Conservation (phyloP, 805 yeast species). For the Zygoascus tannicola region DNA sequence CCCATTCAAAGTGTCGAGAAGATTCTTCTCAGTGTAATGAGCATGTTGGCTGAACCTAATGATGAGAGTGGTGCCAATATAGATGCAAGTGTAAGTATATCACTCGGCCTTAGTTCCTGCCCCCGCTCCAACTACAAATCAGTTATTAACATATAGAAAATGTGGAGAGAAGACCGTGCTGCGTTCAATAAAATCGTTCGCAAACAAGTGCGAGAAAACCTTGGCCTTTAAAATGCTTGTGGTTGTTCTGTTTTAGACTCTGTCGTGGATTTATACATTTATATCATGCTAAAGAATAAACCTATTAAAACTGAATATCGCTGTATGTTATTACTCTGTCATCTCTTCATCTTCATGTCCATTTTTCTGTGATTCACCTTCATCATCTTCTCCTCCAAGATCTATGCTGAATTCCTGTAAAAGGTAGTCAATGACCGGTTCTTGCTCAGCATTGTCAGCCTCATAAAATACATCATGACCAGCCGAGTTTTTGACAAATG, state of each 20-base stretch:
- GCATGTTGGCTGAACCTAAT: conserved; percentile 94
- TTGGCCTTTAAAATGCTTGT: conserved; percentile 71
- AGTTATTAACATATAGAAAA: conserved; percentile 36
- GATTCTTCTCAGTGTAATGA: conserved; percentile 82
- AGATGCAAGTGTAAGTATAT: conserved; percentile 42
- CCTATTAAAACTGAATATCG: neutral
- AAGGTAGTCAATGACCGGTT: conserved; percentile 69
- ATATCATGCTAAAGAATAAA: too few species aligned
- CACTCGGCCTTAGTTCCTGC: too few species aligned
- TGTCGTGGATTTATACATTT: too few species aligned
- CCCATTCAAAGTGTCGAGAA: conserved; percentile 98
- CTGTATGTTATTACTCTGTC: conserved; percentile 1
- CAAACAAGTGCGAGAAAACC: conserved; percentile 54
- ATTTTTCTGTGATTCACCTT: conserved; percentile 4
- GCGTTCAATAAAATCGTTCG: conserved; percentile 60
- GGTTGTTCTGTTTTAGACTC: too few species aligned
- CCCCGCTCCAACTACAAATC: too few species aligned
- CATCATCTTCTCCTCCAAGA: conserved; percentile 38
- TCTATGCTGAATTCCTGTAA: conserved; percentile 63
- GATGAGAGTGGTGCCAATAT: conserved; percentile 92
- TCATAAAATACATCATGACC: conserved; percentile 82
- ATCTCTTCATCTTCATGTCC: conserved; percentile 6
- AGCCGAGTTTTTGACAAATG: conserved; percentile 61
- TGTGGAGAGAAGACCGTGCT: conserved; percentile 80
- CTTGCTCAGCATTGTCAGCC: conserved; percentile 72